Evolutionary conservation across 2,329 filamentous ascomycete species (phyloP), one percentile per base, ranked within the genome.

Genomic region (Trichoderma hamatum): DNA sequence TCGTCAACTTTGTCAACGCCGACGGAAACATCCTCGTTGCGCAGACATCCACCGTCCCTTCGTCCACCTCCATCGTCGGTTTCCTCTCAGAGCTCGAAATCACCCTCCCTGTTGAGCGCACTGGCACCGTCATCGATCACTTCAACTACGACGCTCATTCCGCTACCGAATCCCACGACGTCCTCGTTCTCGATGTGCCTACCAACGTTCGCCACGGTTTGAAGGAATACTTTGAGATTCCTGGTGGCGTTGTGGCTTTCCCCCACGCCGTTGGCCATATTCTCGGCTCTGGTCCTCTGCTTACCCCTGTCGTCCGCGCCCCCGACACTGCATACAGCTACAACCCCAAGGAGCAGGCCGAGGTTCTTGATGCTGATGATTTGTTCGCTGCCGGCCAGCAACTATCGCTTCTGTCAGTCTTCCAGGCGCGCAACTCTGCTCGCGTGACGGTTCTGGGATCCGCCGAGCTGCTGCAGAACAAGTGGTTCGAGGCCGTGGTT

Each of bases 391-490:
- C 90, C 67, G 96, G 96, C 59, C 84, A 85, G 75, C 96, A 99
- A 84, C 84, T 99, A 72, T 88, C 89, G 54, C 85, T 99, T 26
- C 88, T 97, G n/a, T 93, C 94, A 16, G 86, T 91, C 13, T 84
- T 97, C 80, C 96, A 99, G 83, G 93, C 93, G 34, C 91, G 94
- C 80, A 98, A 98, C 84, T 96, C 92, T 67, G 96, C 96, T 9
- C 92, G 96, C 70, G 88, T 99, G 76, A 90, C 91, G 43, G 86
- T 99, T 24, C 82, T 98, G 51, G 95, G 94, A 68, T 92, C 93
- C 32, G 90, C 90, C 34, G 96, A 97, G 82, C 89, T 95, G 82
- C 85, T 99, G 71, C 89, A 94, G 81, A 89, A 99, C 80, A 86
- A 89, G 80, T 98, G 95, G 93, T 94, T 97, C 76, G 90, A 91